Evolutionary conservation across 2,329 filamentous ascomycete species (phyloP), one percentile per base, ranked within the genome.

Genomic region (Metarhizium rileyi): DNA sequence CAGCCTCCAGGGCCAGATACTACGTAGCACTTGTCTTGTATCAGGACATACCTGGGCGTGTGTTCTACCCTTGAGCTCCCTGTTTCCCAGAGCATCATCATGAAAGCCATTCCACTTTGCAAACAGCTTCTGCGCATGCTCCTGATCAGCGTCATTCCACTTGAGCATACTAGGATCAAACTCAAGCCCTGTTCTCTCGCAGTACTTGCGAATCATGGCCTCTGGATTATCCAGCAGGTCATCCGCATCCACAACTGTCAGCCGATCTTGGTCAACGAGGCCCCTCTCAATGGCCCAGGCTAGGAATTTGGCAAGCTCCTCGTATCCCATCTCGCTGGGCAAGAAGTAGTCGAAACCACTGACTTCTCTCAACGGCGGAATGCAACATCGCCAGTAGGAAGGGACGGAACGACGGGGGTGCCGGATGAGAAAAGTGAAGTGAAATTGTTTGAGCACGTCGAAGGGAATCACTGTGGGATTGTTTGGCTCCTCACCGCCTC

Each of bases 41-140:
- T 5, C 6, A 12, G 38, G 50, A 9, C 18, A 67, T 67, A 83
- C 80, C 65, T 79, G 74, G 25, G 81, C 77, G 56, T 83, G 76
- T 43, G 75, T 73, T 61, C 87, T 76, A 2, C 87, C 80, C 63
- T 84, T 84, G 60, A 98, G 71, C 53, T 82, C 83, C 35, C 77
- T 84, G 63, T 87, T 95, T 57, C 86, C 75, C 59, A 97, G 87
- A 14, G 90, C 93, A 72, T 97, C 93, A 58, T 97, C 87, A 66
- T 97, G 93, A 71, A 95, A 97, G 10, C 93, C 93, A 57, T 83
- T 86, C 93, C 93, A 97, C 73, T 98, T 97, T 70, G 90, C 89
- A 70, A 97, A 97, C 18, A 83, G 83, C 55, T 81, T 76, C 56
- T 77, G 75, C 3, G 90, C 91, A 53, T 78, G 72, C 47, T 89